Percentiles rank a stretch among this genome's conserved stretches.
Conservation (phyloP, 2,329 filamentous ascomycete genomes). For the Endothia cerciana region DNA sequence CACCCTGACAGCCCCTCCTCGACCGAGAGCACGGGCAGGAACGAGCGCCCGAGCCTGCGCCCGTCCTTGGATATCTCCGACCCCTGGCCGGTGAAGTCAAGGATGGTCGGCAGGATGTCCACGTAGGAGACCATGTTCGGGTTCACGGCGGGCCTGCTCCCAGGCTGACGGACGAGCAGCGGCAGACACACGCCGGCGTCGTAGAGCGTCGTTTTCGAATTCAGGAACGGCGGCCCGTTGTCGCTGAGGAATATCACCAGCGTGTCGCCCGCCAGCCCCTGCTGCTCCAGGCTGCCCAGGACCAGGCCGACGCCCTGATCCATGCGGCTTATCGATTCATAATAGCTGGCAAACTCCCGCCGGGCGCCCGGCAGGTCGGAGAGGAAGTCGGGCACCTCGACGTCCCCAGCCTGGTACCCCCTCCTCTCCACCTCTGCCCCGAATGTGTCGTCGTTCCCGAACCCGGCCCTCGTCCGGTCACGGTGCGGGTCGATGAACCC, state of each 20-base stretch:
- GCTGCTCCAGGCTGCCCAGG: constrained; percentile 39
- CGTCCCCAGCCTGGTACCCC: constrained; percentile 36
- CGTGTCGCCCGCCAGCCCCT: constrained; percentile 42
- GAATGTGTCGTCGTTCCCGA: constrained; percentile 42
- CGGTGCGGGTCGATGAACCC: constrained; percentile 52
- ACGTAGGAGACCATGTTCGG: constrained; percentile 50
- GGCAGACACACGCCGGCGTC: constrained; percentile 51
- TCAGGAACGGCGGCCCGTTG: constrained; percentile 54
- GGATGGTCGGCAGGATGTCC: constrained; percentile 50
- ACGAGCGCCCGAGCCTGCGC: constrained; percentile 40
- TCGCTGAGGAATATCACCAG: constrained; percentile 52
- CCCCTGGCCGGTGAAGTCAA: constrained; percentile 43
- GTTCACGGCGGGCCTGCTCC: constrained; percentile 39
- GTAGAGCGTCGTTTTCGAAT: constrained; percentile 55
- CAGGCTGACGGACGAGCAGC: constrained; percentile 45
- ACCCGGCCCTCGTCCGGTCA: constrained; percentile 44
- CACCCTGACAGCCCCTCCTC: constrained; percentile 31
- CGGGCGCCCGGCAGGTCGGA: constrained; percentile 45
- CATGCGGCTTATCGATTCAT: constrained; percentile 45
- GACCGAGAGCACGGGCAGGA: constrained; percentile 42
- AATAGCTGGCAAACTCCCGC: constrained; percentile 48
- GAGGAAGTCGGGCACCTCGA: constrained; percentile 47
- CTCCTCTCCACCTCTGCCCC: constrained; percentile 28
- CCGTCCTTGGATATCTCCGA: constrained; percentile 18
- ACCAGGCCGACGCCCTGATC: constrained; percentile 48